Conservation (phyloP, 2,329 filamentous ascomycete genomes). For the Ceratocystis eucalypticola region DNA sequence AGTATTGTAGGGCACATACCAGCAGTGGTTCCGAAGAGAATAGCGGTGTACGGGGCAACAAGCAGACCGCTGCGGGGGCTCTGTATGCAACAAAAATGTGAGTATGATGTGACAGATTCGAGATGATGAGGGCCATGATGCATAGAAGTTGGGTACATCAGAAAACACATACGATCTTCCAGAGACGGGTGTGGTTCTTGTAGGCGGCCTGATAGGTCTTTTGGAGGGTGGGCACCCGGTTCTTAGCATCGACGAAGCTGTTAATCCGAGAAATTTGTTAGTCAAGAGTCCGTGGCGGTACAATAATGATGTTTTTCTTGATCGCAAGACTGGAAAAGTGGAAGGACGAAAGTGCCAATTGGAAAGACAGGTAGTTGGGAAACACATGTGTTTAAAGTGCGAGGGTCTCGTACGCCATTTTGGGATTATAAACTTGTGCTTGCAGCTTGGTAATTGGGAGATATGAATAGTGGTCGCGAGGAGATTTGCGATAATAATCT, state of each 20-base stretch:
- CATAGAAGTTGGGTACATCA: not conserved
- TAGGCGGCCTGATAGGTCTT: constrained; percentile 61
- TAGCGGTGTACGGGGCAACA: constrained; percentile 54
- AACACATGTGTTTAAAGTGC: not conserved
- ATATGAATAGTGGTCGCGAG: constrained; percentile 6
- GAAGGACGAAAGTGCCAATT: not conserved
- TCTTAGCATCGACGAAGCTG: constrained; percentile 56
- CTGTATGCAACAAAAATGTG: constrained; percentile 28
- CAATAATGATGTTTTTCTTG: not conserved
- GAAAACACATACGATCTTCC: constrained; percentile 57
- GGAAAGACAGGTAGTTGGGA: not conserved
- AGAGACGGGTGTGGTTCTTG: constrained; percentile 53
- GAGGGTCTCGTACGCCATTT: constrained; percentile 28
- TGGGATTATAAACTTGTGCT: constrained; percentile 22
- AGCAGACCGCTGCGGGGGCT: constrained; percentile 50
- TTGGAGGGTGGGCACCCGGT: constrained; percentile 65
- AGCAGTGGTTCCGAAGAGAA: constrained; percentile 49
- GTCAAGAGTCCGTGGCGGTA: not conserved
- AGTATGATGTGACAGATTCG: constrained; percentile 17
- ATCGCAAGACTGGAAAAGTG: not conserved
- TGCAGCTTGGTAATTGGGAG: constrained; percentile 4
- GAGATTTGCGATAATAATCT: constrained; percentile 3
- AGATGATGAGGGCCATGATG: not conserved
- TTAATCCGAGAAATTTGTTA: constrained; percentile 21
- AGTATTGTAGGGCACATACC: constrained; percentile 35